Evolutionary conservation across 129 eudicot species (phyloP).

Genomic region (Cynara cardunculus): DNA sequence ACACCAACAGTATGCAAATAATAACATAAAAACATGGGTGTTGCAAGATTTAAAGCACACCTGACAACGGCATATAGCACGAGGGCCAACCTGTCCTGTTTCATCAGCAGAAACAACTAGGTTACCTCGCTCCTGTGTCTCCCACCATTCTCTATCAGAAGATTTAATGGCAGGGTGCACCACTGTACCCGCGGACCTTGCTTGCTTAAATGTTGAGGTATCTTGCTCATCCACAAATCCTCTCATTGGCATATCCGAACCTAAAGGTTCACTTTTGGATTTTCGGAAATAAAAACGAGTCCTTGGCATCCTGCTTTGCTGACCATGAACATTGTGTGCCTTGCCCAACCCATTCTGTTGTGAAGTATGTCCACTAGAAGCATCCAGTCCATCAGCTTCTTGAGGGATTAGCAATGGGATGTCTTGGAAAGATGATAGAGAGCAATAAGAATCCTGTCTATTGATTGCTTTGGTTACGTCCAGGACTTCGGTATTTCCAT

Average conservation of each 20-base stretch:
- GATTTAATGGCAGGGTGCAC: slow-evolving; percentile 35
- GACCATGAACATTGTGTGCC: slow-evolving; percentile 43
- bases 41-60: slow-evolving; percentile 36
- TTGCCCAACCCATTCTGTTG: slow-evolving; percentile 33
- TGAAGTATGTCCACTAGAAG: slow-evolving; percentile 31
- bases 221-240: slow-evolving; percentile 79
- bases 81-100: slow-evolving; percentile 93
- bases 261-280: slow-evolving; percentile 43
- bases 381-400: slow-evolving; percentile 54
- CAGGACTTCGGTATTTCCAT: slow-evolving; percentile 22
- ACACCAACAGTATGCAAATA: neutral
- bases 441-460: slow-evolving; percentile 62
- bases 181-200: slow-evolving; percentile 28
- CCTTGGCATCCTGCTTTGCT: slow-evolving; percentile 48
- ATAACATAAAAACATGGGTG: neutral
- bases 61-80: slow-evolving; percentile 90
- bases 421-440: slow-evolving; percentile 74
- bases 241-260: slow-evolving; percentile 79
- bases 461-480: slow-evolving; percentile 32
- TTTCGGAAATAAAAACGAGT: slow-evolving; percentile 65
- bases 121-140: slow-evolving; percentile 79
- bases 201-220: slow-evolving; percentile 21
- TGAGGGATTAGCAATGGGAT: slow-evolving; percentile 86
- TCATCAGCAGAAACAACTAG: slow-evolving; percentile 78
- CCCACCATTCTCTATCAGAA: slow-evolving; percentile 87